phyloP scores from a whole-genome alignment of 116 monocot species.

The Papilionanthe hybrid region DNA sequence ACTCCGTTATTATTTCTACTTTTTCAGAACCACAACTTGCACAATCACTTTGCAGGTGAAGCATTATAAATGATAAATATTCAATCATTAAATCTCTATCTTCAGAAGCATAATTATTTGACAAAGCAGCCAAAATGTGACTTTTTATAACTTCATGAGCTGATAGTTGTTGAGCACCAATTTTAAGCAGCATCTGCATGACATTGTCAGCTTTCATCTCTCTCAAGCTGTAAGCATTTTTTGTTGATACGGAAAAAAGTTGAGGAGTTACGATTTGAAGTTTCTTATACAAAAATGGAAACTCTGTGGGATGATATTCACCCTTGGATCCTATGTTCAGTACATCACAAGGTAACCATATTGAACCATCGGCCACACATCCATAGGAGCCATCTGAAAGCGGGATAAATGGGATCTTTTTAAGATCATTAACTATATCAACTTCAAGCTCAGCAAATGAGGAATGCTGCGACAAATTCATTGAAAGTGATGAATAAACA shows the following conservation, averaged over 20 bases:
- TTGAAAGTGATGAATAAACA: constrained; percentile 31
- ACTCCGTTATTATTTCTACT: constrained; percentile 45
- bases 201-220: constrained; percentile 32
- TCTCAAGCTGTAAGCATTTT: constrained; percentile 20
- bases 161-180: constrained; percentile 77
- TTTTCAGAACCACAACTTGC: constrained; percentile 55
- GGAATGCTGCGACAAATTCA: constrained; percentile 29
- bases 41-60: constrained; percentile 78
- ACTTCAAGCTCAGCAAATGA: constrained; percentile 33
- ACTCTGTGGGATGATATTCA: constrained; percentile 37
- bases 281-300: constrained; percentile 60
- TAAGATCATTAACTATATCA: constrained; percentile 53
- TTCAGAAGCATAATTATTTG: constrained; percentile 18
- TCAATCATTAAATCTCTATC: constrained; percentile 56
- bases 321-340: constrained; percentile 36
- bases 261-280: constrained; percentile 57
- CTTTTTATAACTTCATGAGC: constrained; percentile 76
- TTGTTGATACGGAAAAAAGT: constrained; percentile 34
- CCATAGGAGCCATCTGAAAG: constrained; percentile 82
- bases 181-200: constrained; percentile 52
- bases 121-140: constrained; percentile 61
- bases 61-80: constrained; percentile 77
- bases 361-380: constrained; percentile 67
- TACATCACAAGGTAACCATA: constrained; percentile 85
- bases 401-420: constrained; percentile 70